These are phyloP conservation scores for Cladosporium sp. DNA, from an alignment of 2,329 filamentous ascomycete genomes.

Conservation along the genomic window DNA sequence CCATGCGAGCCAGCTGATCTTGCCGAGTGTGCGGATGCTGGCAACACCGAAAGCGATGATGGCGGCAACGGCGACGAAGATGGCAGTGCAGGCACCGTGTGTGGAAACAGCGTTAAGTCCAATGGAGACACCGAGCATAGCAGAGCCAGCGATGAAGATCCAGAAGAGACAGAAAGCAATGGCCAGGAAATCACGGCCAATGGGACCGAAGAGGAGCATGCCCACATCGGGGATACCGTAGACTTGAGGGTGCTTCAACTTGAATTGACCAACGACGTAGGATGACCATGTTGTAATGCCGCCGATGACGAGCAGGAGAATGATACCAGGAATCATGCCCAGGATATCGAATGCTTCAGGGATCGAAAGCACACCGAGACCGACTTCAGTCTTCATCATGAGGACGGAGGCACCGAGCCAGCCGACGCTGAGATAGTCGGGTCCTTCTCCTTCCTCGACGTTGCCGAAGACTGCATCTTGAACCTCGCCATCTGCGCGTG, in stretches of 20 bases:
- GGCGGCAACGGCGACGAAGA: conserved; percentile 32
- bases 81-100: conserved; percentile 57
- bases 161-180: conserved; percentile 54
- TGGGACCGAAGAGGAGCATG: conserved; percentile 47
- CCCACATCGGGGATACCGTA: conserved; percentile 58
- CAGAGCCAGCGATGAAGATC: conserved; percentile 53
- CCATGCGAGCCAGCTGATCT: conserved; percentile 59
- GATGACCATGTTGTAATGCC: conserved; percentile 47
- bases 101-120: conserved; percentile 57
- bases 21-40: conserved; percentile 7
- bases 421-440: conserved; percentile 30
- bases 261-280: conserved; percentile 51
- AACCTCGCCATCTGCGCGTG: conserved; percentile 16
- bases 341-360: conserved; percentile 44
- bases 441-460: conserved; percentile 15
- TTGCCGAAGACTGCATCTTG: conserved; percentile 21
- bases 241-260: conserved; percentile 51
- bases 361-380: conserved; percentile 48
- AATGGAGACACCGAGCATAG: conserved; percentile 57
- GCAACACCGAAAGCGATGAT: conserved; percentile 1
- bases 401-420: conserved; percentile 42
- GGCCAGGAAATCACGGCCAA: conserved; percentile 51
- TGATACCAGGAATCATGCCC: conserved; percentile 47
- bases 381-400: conserved; percentile 47
- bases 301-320: conserved; percentile 39